Base-by-base conservation (phyloP, 116 monocot genomes). In the Phalaenopsis hybrid region DNA sequence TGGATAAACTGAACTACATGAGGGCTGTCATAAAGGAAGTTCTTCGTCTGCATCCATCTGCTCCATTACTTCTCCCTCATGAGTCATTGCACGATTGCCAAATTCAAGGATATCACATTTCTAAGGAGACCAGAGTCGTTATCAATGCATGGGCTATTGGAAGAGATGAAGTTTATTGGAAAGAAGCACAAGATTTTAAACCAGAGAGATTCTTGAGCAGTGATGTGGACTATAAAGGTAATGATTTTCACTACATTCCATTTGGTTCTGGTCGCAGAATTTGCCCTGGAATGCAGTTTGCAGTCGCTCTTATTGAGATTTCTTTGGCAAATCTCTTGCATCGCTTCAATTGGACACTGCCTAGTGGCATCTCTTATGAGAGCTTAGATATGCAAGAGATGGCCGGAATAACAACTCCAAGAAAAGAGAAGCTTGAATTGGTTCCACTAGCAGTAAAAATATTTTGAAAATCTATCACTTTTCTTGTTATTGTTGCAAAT, bases 361-460 rank as follows among this genome's bases (percentile, higher is more conserved):
- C 68, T 1, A 68, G 1, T 8, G 68, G 31, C 23, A 23, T 68
- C 68, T 68, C 25, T 33, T 7, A 7, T 68, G 68, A 68, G 8
- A 28, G n/a, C 68, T 28, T 74, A 43, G 44, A 43, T 43, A 44
- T 74, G 74, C 33, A 44, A 37, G 74, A 74, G 9, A 2, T 0
- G 25, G 8, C 68, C 0, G 68, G 68, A 68, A 10, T 68, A 68
- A 28, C 28, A 28, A 28, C 68, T 68, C 31, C 16, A 4, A 74
- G 74, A 43, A 74, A 43, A 17, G 55, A 82, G 57, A 51, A 75
- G 44, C 76, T 58, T 76, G 59, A 70, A 76, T 1, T 75, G 52
- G 25, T 76, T 44, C n/a, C 75, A 51, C 48, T 76, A 6, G 45
- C 44, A 18, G 17, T 45, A 41, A 81, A 57, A 58, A 13, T 18